Percentiles rank a stretch among this genome's conserved stretches.
These are phyloP conservation scores for Rhodocollybia butyracea DNA, from an alignment of 768 basidiomycete genomes.

Conservation along the genomic window DNA sequence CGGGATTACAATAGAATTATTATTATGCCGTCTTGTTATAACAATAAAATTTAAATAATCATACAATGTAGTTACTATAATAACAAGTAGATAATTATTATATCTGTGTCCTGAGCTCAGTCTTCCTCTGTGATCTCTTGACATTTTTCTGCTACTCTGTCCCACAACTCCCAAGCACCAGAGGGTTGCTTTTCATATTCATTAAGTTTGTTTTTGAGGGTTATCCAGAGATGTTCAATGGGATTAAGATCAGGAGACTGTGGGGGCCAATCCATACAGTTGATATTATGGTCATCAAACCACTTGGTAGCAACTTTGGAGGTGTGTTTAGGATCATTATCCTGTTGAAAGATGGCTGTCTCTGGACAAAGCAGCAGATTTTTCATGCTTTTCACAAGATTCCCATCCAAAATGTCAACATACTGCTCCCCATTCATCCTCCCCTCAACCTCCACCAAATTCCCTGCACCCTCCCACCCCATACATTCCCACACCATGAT, in stretches of 20 bases:
- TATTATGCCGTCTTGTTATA: too few species aligned
- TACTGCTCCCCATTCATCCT: too few species aligned
- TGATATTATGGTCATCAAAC: slow-evolving; percentile 12
- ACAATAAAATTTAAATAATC: too few species aligned
- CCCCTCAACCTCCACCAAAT: slow-evolving; percentile 9
- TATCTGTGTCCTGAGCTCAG: too few species aligned
- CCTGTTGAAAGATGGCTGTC: slow-evolving; percentile 16
- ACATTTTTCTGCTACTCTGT: slow-evolving; percentile 12
- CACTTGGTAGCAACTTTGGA: slow-evolving; percentile 11
- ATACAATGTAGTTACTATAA: too few species aligned
- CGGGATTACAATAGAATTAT: too few species aligned
- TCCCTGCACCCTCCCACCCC: slow-evolving; percentile 17
- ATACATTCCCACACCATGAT: slow-evolving; percentile 17
- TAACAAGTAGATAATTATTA: too few species aligned
- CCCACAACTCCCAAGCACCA: slow-evolving; percentile 8
- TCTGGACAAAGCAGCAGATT: slow-evolving; percentile 5
- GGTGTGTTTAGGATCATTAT: slow-evolving; percentile 17
- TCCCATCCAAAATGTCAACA: slow-evolving; percentile 12
- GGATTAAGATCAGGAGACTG: slow-evolving; percentile 15
- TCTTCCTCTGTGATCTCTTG: slow-evolving; percentile 5
- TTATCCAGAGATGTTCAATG: slow-evolving; percentile 14
- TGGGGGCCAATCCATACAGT: slow-evolving; percentile 14
- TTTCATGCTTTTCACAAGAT: slow-evolving; percentile 11
- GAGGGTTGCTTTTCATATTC: slow-evolving; percentile 7
- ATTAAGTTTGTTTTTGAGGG: slow-evolving; percentile 9